A percentile compares a stretch with the other conserved stretches of the same genome.
phyloP scores from a whole-genome alignment of 371 early-diverging fungal species.

The Zopfochytrium polystomum region DNA sequence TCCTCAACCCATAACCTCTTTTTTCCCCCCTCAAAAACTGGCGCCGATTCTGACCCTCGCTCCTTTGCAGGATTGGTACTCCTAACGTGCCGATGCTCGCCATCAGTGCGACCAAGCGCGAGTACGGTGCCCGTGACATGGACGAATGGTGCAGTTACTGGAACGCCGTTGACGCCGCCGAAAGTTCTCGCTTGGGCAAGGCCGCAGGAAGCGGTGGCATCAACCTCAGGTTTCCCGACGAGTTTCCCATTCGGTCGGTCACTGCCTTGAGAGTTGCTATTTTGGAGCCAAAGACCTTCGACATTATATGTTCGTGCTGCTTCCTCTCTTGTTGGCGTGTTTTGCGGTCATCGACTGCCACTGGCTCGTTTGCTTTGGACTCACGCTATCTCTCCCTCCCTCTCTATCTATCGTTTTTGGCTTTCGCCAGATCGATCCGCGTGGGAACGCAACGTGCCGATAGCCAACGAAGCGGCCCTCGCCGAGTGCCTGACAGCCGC shows the following conservation, averaged over 20 bases:
- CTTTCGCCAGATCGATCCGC: no score
- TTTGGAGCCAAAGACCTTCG: constrained; percentile 15
- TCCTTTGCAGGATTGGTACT: constrained; percentile 27
- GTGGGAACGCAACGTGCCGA: no score
- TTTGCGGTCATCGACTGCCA: neutral
- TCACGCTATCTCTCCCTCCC: no score
- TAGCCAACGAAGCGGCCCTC: neutral
- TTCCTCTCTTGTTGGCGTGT: constrained; percentile 12
- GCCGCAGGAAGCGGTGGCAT: no score
- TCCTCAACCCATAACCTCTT: no score
- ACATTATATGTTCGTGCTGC: no score
- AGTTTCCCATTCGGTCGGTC: constrained; percentile 29
- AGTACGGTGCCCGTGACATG: constrained; percentile 26
- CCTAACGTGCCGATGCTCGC: constrained; percentile 19
- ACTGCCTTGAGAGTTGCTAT: constrained; percentile 19
- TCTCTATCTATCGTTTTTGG: no score
- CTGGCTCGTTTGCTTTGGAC: neutral
- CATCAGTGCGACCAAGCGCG: constrained; percentile 13
- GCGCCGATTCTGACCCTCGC: neutral
- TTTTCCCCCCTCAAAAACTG: neutral
- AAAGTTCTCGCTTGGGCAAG: neutral
- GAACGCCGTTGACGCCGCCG: constrained; percentile 2
- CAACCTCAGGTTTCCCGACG: constrained; percentile 9
- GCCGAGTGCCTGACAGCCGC: constrained; percentile 6
- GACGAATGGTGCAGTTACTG: constrained; percentile 29